Evolutionary conservation across 129 eudicot species (phyloP).

Genomic region (Scalesia atractyloides): DNA sequence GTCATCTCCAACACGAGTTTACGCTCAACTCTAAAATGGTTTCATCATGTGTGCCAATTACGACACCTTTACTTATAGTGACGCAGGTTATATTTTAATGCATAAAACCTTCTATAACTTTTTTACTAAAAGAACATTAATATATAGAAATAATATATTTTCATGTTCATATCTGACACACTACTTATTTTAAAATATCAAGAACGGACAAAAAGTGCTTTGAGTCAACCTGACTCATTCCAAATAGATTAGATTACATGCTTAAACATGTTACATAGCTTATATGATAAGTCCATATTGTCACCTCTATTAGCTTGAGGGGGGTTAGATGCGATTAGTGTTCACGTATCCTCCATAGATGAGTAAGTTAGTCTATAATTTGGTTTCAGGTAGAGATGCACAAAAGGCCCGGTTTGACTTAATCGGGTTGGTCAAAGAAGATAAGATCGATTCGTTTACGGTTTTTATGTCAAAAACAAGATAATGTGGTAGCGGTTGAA

Average conservation of each 20-base stretch:
- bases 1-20: too few relatives aligned
- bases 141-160: too few relatives aligned
- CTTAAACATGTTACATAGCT: background rate
- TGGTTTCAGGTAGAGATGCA: background rate
- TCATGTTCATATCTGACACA: background rate
- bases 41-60: background rate
- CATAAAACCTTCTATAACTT: background rate
- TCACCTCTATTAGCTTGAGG: background rate
- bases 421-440: constrained; percentile 23
- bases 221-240: background rate
- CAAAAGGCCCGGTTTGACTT: constrained; percentile 7
- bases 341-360: background rate
- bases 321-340: background rate
- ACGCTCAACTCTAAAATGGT: too few relatives aligned
- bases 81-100: background rate
- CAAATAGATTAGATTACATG: background rate
- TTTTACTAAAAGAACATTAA: background rate
- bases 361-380: background rate
- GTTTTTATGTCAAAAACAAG: constrained; percentile 20
- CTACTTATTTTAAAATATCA: background rate
- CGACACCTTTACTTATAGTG: background rate
- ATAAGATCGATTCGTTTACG: constrained; percentile 3
- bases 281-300: background rate
- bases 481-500: constrained; percentile 24
- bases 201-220: background rate